Evolutionary conservation across 225 moss, liverwort and hornwort genomes (phyloP).

Genomic region (Polytrichum formosum): DNA sequence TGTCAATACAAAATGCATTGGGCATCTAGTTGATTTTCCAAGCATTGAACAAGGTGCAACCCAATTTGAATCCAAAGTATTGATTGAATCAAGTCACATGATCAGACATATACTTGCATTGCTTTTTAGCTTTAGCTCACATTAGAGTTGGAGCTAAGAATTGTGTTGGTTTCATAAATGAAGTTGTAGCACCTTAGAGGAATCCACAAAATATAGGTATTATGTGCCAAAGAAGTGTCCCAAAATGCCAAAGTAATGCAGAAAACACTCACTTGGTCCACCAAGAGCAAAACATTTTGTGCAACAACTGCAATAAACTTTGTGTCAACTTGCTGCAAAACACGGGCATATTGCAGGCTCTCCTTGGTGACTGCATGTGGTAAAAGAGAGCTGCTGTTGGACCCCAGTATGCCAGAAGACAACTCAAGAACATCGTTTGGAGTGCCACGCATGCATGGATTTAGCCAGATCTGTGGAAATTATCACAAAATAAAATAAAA

Average conservation of each 20-base stretch:
- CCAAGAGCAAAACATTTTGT: conserved; percentile 62
- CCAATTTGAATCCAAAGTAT: too few species aligned
- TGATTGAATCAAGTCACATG: too few species aligned
- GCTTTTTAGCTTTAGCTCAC: too few species aligned
- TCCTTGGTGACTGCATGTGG: conserved; percentile 79
- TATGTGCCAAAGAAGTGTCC: too few species aligned
- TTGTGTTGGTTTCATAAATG: too few species aligned
- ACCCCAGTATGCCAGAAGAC: conserved; percentile 65
- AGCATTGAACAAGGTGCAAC: too few species aligned
- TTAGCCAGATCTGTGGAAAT: conserved; percentile 74
- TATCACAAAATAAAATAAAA: conserved; percentile 7
- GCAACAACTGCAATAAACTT: conserved; percentile 91
- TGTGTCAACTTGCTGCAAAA: conserved; percentile 89
- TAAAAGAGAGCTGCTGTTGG: conserved; percentile 55
- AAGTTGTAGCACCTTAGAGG: too few species aligned
- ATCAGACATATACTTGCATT: too few species aligned
- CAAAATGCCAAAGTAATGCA: conserved; percentile 5
- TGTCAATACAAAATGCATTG: too few species aligned
- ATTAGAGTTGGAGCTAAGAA: too few species aligned
- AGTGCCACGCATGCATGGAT: conserved; percentile 80
- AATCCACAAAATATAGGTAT: too few species aligned
- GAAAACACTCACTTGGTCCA: conserved; percentile 74
- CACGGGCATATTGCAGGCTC: conserved; percentile 69
- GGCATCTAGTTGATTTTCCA: too few species aligned
- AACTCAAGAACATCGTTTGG: conserved; percentile 70